Evolutionary conservation across 495 filamentous ascomycete genomes (phyloP).

Genomic region (Aspergillus hancockii): DNA sequence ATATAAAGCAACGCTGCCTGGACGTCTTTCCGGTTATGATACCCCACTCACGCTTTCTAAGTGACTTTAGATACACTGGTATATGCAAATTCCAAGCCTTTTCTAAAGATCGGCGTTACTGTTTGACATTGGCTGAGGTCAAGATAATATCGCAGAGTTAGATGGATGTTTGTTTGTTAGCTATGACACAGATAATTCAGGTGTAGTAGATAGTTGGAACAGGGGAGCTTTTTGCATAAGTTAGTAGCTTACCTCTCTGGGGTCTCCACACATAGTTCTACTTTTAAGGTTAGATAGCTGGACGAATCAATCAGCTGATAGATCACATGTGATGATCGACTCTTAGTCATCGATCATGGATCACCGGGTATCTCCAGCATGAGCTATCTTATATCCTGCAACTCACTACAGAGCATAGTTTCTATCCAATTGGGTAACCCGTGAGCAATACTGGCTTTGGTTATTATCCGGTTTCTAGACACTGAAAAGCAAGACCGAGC

Average conservation of each 20-base stretch:
- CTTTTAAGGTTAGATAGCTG: constrained; percentile 6
- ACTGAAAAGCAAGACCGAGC: background rate
- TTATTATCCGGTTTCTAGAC: background rate
- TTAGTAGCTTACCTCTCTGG: background rate
- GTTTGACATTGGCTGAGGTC: no score
- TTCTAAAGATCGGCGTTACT: no score
- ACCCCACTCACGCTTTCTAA: constrained; percentile 11
- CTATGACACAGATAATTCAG: no score
- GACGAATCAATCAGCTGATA: constrained; percentile 11
- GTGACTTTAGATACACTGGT: background rate
- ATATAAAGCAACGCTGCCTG: background rate
- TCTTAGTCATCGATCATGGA: constrained; percentile 14
- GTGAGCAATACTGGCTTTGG: background rate
- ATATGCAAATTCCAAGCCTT: no score
- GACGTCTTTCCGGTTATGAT: constrained; percentile 9
- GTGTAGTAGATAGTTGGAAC: no score
- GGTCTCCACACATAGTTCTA: background rate
- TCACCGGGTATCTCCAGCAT: background rate
- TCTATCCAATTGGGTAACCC: background rate
- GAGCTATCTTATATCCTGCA: background rate
- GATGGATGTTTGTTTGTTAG: no score
- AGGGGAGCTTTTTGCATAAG: no score
- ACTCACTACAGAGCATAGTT: background rate
- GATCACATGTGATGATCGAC: constrained; percentile 8
- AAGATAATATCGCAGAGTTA: no score